Percentiles rank a stretch among this genome's conserved stretches.
Conservation (phyloP, 805 yeast genomes). For the Wickerhamomyces chambardii region DNA sequence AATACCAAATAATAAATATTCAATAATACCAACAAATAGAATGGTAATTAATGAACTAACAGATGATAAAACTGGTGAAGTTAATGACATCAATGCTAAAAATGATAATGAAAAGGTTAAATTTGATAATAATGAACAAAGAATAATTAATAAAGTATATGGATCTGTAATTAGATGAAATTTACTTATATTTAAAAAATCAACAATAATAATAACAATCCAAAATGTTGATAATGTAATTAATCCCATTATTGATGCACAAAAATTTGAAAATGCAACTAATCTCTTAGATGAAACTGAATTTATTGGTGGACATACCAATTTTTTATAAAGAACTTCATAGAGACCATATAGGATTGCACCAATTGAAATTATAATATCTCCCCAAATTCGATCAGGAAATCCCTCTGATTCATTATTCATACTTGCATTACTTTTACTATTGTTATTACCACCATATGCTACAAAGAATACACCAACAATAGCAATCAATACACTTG, state of each 20-base stretch:
- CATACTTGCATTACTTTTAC: conserved; percentile 3
- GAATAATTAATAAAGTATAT: conserved; percentile 33
- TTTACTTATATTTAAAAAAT: conserved; percentile 45
- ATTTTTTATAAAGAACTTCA: conserved; percentile 74
- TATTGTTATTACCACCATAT: conserved; percentile 30
- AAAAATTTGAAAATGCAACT: conserved; percentile 71
- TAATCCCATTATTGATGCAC: conserved; percentile 60
- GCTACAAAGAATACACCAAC: conserved; percentile 75
- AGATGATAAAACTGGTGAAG: conserved; percentile 77
- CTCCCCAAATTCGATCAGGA: conserved; percentile 61
- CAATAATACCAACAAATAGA: conserved; percentile 68
- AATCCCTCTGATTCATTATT: conserved; percentile 21
- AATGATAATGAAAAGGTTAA: conserved; percentile 64
- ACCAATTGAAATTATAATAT: conserved; percentile 60
- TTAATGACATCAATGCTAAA: conserved; percentile 69
- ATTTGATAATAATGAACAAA: conserved; percentile 51
- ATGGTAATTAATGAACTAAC: conserved; percentile 67
- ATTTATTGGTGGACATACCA: conserved; percentile 64
- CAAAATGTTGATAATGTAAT: conserved; percentile 43
- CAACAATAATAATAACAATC: conserved; percentile 35
- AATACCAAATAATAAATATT: conserved; percentile 59
- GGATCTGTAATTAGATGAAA: conserved; percentile 42
- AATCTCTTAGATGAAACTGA: conserved; percentile 58
- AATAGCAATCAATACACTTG: conserved; percentile 65
- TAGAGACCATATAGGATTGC: conserved; percentile 75